phyloP scores from a whole-genome alignment of 2,329 filamentous ascomycete genomes.

The Metarhizium guizhouense region DNA sequence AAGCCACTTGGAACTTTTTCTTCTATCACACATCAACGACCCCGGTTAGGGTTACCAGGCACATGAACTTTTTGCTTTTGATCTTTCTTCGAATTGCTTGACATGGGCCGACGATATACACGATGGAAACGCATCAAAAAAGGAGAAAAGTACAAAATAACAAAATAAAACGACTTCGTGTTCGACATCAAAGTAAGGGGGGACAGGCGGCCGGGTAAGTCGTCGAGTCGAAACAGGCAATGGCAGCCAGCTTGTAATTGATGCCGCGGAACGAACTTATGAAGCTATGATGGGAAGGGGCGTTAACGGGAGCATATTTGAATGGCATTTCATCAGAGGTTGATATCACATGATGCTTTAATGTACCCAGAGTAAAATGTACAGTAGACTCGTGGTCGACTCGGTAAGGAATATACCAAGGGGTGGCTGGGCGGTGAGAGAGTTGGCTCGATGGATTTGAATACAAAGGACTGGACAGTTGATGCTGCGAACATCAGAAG shows the following conservation, averaged over 20 bases:
- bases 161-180: background rate
- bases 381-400: background rate
- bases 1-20: background rate
- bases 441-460: no score
- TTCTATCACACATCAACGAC: background rate
- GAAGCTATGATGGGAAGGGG: background rate
- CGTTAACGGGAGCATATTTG: background rate
- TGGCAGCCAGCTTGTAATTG: background rate
- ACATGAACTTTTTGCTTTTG: background rate
- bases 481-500: background rate
- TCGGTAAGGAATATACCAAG: background rate
- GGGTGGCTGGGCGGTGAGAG: no score
- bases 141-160: background rate
- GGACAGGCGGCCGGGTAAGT: background rate
- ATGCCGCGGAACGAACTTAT: background rate
- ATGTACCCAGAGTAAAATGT: background rate
- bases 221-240: background rate
- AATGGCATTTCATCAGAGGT: background rate
- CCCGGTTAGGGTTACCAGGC: background rate
- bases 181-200: background rate
- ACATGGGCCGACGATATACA: background rate
- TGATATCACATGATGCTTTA: background rate
- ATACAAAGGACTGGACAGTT: background rate
- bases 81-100: background rate
- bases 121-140: background rate